These are phyloP conservation scores for Stagonosporopsis chrysanthemi DNA, from an alignment of 2,329 filamentous ascomycete genomes.

Conservation along the genomic window DNA sequence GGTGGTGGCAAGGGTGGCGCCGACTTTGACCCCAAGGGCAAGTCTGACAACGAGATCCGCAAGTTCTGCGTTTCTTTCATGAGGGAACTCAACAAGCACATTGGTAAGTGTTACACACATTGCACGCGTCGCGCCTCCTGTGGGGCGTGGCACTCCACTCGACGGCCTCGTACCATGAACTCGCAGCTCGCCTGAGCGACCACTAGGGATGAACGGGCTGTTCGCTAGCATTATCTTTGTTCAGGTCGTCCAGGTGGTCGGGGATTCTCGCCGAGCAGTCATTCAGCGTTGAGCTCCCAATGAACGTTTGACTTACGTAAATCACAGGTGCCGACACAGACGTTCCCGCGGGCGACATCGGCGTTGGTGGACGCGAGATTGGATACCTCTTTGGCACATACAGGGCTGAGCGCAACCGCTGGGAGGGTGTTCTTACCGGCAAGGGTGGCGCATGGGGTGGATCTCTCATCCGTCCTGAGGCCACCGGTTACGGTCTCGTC, in stretches of 20 bases:
- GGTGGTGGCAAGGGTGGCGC: conserved; percentile 97
- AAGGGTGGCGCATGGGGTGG: conserved; percentile 96
- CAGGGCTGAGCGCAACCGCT: conserved; percentile 85
- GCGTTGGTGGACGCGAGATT: conserved; percentile 89
- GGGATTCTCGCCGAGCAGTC: conserved; percentile 2
- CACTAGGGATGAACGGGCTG: conserved; percentile 23
- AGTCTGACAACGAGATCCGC: conserved; percentile 95
- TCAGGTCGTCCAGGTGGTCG: conserved; percentile 1
- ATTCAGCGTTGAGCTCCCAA: conserved; percentile 16
- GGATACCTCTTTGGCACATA: conserved; percentile 96
- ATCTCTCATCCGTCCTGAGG: conserved; percentile 92
- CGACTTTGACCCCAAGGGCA: conserved; percentile 99
- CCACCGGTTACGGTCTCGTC: conserved; percentile 93
- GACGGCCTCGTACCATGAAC: conserved; percentile 25
- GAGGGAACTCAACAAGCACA: conserved; percentile 94
- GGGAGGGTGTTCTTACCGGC: conserved; percentile 95
- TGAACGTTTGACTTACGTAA: conserved; percentile 51
- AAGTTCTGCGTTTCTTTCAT: conserved; percentile 97
- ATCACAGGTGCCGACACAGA: conserved; percentile 79
- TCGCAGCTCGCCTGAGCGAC: conserved; percentile 16
- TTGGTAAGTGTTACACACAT: conserved; percentile 53
- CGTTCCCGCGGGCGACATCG: conserved; percentile 96
- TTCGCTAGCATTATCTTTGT: conserved; percentile 24
- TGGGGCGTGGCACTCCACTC: conserved; percentile 21
- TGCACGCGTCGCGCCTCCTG: conserved; percentile 13